A percentile compares a stretch with the other conserved stretches of the same genome.
These are phyloP conservation scores for Pestalotiopsis sp. DNA, from an alignment of 2,329 filamentous ascomycete species.

Conservation along the genomic window DNA sequence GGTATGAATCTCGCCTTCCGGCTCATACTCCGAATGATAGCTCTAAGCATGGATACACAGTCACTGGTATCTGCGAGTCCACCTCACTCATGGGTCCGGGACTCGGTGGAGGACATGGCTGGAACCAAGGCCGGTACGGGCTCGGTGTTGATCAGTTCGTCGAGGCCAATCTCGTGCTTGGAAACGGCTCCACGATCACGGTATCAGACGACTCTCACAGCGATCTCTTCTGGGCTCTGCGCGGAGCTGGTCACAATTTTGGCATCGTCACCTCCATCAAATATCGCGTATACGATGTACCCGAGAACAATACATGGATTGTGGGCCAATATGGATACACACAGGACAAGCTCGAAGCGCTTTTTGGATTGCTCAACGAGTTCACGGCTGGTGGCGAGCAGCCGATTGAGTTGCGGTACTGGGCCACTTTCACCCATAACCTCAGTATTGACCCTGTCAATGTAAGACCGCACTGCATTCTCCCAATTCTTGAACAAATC, in stretches of 20 bases:
- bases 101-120: constrained; percentile 47
- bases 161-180: constrained; percentile 40
- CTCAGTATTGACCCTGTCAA: constrained; percentile 8
- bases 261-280: constrained; percentile 12
- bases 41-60: constrained; percentile 19
- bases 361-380: constrained; percentile 12
- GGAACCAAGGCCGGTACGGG: constrained; percentile 42
- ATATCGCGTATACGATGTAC: constrained; percentile 8
- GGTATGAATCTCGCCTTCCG: constrained; percentile 27
- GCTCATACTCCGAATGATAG: background rate
- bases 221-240: constrained; percentile 58
- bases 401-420: constrained; percentile 13
- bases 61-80: constrained; percentile 55
- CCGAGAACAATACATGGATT: constrained; percentile 13
- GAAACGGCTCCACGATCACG: constrained; percentile 34
- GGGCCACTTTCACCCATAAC: background rate
- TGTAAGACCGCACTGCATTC: background rate
- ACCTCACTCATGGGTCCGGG: constrained; percentile 46
- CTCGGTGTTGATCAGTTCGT: constrained; percentile 42
- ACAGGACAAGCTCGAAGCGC: constrained; percentile 16
- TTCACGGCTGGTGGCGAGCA: constrained; percentile 10
- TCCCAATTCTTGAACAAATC: too few species aligned
- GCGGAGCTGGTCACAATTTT: constrained; percentile 33
- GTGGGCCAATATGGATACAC: constrained; percentile 12
- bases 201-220: constrained; percentile 30